A percentile compares a stretch with the other conserved stretches of the same genome.
These are phyloP conservation scores for Amanita rubescens DNA, from an alignment of 768 basidiomycete species.

Conservation along the genomic window DNA sequence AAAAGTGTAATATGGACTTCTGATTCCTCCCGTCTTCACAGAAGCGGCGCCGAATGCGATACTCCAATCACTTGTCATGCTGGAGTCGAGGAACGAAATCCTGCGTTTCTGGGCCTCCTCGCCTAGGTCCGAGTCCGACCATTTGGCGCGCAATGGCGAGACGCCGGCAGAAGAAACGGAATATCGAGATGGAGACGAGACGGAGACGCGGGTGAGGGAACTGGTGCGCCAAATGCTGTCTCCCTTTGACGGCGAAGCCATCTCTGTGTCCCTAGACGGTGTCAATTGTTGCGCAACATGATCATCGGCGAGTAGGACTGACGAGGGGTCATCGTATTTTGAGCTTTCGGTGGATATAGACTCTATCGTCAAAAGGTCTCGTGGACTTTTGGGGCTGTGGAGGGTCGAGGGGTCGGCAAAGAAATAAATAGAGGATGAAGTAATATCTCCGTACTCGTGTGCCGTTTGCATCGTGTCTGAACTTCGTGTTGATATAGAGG, in stretches of 20 bases:
- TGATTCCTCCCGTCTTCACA: conserved; percentile 6
- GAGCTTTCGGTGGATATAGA: conserved; percentile 3
- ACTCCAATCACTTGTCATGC: not conserved
- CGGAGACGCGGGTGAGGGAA: not conserved
- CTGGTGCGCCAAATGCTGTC: not conserved
- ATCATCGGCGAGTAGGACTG: not conserved
- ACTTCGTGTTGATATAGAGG: conserved; percentile 3
- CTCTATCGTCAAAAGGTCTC: not conserved
- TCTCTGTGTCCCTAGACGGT: conserved; percentile 1
- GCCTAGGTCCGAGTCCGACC: conserved; percentile 4
- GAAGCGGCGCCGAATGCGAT: not conserved
- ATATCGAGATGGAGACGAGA: conserved; percentile 6
- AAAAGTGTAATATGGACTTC: conserved; percentile 5
- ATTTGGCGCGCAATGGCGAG: not conserved
- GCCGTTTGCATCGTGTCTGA: conserved; percentile 7
- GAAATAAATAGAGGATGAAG: conserved; percentile 8
- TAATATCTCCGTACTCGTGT: conserved; percentile 6
- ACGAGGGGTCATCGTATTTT: conserved; percentile 3
- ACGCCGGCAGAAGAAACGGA: not conserved
- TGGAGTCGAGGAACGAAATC: not conserved
- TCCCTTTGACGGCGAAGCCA: conserved; percentile 2
- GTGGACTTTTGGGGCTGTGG: conserved; percentile 5
- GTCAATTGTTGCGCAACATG: not conserved
- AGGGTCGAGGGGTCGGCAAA: conserved; percentile 2
- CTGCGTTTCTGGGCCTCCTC: not conserved